phyloP scores from a whole-genome alignment of 257 asterid species.

The Anisodus tanguticus region DNA sequence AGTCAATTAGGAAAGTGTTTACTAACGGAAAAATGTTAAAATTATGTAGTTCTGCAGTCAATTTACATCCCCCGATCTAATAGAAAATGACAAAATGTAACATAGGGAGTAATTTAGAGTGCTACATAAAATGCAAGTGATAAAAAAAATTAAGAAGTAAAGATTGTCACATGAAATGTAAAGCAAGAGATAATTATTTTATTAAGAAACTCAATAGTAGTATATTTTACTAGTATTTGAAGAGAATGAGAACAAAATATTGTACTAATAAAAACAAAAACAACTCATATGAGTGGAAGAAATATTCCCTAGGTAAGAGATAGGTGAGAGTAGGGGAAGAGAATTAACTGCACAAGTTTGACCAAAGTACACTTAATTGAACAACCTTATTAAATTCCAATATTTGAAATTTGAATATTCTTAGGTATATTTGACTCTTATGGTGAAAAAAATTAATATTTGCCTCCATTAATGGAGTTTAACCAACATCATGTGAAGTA shows the following conservation, averaged over 20 bases:
- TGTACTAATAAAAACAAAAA: conserved; percentile 22
- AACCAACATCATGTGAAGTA: background rate
- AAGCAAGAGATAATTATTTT: background rate
- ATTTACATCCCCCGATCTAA: too few species aligned
- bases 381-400: background rate
- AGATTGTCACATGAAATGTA: background rate
- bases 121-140: background rate
- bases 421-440: background rate
- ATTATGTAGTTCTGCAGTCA: too few species aligned
- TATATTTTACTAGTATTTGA: background rate
- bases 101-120: background rate
- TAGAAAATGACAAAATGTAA: too few species aligned
- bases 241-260: conserved; percentile 43
- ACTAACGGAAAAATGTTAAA: too few species aligned
- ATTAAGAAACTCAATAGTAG: background rate
- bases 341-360: conserved; percentile 27
- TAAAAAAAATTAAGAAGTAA: background rate
- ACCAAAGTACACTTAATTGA: conserved; percentile 24
- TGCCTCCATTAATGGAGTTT: background rate
- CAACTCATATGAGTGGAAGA: conserved; percentile 37
- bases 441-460: too few species aligned
- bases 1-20: too few species aligned
- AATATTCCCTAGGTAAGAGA: conserved; percentile 42
- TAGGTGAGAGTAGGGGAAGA: background rate
- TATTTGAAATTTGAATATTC: conserved; percentile 19